These are phyloP conservation scores for Zopfia rhizophila DNA, from an alignment of 2,329 filamentous ascomycete species.

Conservation along the genomic window DNA sequence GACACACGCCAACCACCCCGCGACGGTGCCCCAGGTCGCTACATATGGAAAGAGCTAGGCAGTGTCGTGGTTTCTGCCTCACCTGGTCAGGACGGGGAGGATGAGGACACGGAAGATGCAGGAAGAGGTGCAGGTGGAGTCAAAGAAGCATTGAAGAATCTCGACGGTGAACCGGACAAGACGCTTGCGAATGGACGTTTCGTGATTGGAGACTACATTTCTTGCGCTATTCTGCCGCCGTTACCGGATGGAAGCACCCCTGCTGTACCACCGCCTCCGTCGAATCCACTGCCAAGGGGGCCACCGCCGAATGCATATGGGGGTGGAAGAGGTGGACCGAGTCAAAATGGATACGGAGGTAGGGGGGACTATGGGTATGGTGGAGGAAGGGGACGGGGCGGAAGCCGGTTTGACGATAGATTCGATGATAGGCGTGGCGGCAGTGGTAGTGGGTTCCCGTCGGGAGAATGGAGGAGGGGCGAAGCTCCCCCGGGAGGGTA, in stretches of 20 bases:
- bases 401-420: constrained; percentile 50
- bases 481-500: constrained; percentile 67
- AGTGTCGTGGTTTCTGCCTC: constrained; percentile 77
- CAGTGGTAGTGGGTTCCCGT: constrained; percentile 56
- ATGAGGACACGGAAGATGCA: constrained; percentile 7
- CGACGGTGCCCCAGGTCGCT: constrained; percentile 66
- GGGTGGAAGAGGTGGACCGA: constrained; percentile 31
- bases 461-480: constrained; percentile 74
- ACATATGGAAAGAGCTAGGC: constrained; percentile 82
- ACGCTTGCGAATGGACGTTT: constrained; percentile 82
- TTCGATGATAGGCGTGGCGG: constrained; percentile 54
- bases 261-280: constrained; percentile 64
- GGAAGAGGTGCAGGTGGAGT: too few species aligned
- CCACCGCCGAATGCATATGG: constrained; percentile 37
- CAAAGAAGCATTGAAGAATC: constrained; percentile 52
- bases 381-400: constrained; percentile 49
- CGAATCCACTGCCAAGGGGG: constrained; percentile 36
- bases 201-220: constrained; percentile 88
- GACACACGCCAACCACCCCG: constrained; percentile 67
- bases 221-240: constrained; percentile 82
- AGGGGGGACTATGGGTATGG: constrained; percentile 50
- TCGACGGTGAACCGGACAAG: constrained; percentile 73
- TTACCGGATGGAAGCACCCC: constrained; percentile 78
- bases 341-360: constrained; percentile 46
- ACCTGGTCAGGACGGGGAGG: constrained; percentile 55